Evolutionary conservation across 163 green algal species (phyloP), one percentile per base, ranked within the genome.

Genomic region (Coccomyxa subellipsoidea): DNA sequence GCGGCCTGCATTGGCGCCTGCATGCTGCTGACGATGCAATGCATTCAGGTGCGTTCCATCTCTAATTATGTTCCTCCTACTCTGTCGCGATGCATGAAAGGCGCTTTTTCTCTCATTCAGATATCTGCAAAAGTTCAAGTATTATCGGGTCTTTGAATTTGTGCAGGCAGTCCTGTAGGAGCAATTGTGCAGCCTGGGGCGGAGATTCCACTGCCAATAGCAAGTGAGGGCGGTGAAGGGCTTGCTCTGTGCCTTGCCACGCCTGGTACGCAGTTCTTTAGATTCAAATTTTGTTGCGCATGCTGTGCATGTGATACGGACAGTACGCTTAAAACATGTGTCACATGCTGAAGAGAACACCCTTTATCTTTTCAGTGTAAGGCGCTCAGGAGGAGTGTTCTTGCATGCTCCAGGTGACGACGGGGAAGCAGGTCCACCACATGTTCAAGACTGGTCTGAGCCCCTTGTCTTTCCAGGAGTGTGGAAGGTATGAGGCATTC

Each of bases 1-100:
- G 66, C 27, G 29, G 35, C 35, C 35, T 82, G 35, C 47, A 37
- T 38, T 82, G 78, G 54, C 47, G 71, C 35, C 54, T 82, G 54
- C 53, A 69, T 2, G 54, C 2, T 59, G 47, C 21, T 12, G 47
- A 59, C 47, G 47, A 59, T 27, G 47, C 47, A 6, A 18, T 2
- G 3, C 23, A 27, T 59, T 12, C 4, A 27, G 47, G 47, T 59
- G 47, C 23, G 47, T 59, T 12, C 47, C 4, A 59, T 59, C 21
- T 7, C 3, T 18, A 27, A 27, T 1, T 6, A 21, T 7, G 21
- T 59, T 8, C 1, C 3, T 18, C 21, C 47, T 27, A 8, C 2
- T 59, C 3, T 59, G 21, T 18, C 21, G 4, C 23, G 47, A 12
- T 59, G 47, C 47, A 27, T 59, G 5, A 23, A 59, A 8, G 15